Conservation (phyloP, 176 grass and related monocot species). For the Hordeum marinum region DNA sequence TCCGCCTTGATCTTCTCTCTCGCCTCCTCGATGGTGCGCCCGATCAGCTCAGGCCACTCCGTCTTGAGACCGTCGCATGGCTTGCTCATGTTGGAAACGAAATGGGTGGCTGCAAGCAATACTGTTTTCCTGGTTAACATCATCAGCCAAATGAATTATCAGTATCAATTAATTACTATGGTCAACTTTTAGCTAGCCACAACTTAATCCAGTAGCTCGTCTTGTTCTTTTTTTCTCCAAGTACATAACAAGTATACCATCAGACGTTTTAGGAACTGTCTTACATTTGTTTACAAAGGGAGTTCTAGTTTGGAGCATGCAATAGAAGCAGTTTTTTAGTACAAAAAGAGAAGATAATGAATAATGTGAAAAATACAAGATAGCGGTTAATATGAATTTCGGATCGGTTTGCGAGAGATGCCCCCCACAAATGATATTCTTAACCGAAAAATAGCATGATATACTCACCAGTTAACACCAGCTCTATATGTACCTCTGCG, state of each 20-base stretch:
- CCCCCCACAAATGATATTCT: neutral
- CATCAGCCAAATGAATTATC: neutral
- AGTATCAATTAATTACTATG: neutral
- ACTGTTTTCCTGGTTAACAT: neutral
- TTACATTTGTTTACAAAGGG: no score
- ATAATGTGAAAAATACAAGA: no score
- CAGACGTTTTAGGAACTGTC: no score
- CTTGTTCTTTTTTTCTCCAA: no score
- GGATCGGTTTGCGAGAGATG: no score
- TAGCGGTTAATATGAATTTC: no score
- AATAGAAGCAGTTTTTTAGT: no score
- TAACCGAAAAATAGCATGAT: neutral
- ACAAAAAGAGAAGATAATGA: no score
- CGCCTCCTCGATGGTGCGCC: neutral
- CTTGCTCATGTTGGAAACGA: neutral
- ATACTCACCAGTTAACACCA: neutral
- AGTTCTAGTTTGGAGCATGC: no score
- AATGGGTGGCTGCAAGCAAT: neutral
- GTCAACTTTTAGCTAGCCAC: neutral
- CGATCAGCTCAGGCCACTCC: conserved; percentile 28
- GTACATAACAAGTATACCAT: no score
- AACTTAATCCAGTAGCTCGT: no score
- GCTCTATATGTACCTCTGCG: neutral
- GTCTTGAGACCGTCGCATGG: neutral
- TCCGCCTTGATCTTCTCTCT: conserved; percentile 25